These are phyloP conservation scores for Fonsecaea monophora DNA, from an alignment of 2,329 filamentous ascomycete species.

Conservation along the genomic window DNA sequence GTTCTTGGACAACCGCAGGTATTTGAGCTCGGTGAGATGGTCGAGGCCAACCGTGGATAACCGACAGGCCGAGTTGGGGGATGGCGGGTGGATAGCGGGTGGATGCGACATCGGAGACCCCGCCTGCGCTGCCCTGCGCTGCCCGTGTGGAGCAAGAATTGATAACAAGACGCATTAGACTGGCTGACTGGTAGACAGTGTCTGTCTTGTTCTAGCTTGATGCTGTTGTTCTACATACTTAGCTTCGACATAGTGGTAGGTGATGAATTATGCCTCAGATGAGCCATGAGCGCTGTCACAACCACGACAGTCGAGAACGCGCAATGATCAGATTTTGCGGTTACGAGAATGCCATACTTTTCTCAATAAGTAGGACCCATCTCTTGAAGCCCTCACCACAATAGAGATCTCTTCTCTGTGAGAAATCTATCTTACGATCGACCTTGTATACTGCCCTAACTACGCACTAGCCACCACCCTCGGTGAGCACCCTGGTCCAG, in stretches of 20 bases:
- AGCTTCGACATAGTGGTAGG: neutral
- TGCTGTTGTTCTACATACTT: neutral
- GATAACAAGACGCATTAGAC: neutral
- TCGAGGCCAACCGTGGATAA: constrained; percentile 1
- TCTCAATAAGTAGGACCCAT: neutral
- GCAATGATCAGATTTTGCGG: neutral
- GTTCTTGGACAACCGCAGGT: neutral
- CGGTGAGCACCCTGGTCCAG: constrained; percentile 73
- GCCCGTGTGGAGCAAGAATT: neutral
- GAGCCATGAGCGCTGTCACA: neutral
- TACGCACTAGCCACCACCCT: constrained; percentile 43
- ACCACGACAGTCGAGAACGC: neutral
- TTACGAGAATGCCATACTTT: neutral
- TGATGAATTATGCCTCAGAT: neutral
- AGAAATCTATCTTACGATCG: neutral
- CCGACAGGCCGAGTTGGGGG: neutral
- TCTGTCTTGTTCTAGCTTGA: neutral
- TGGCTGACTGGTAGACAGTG: neutral
- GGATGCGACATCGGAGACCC: constrained; percentile 4
- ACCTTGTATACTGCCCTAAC: neutral
- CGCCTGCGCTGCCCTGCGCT: neutral
- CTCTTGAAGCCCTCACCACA: neutral
- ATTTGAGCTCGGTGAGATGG: neutral
- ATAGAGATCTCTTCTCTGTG: neutral
- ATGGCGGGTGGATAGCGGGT: neutral